Evolutionary conservation across 2,329 filamentous ascomycete species (phyloP), one percentile per base, ranked within the genome.

Genomic region (Delphinella strobiligena): DNA sequence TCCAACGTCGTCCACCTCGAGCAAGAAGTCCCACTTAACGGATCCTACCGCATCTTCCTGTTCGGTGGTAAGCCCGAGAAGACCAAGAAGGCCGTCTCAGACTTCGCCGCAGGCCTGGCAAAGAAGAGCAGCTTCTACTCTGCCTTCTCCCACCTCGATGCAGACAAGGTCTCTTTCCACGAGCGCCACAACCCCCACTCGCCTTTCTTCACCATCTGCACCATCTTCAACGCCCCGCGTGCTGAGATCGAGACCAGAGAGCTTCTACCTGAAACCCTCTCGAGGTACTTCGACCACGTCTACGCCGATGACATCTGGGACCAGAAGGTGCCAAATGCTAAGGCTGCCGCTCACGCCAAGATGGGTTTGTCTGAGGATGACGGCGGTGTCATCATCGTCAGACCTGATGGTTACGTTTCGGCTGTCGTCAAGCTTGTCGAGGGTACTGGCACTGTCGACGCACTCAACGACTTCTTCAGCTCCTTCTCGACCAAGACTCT

Each of bases 1-100:
- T 82, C 87, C 55, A 94, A 94, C 60, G 78, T 85, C 4, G 86
- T 93, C 1, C 83, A 93, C 51, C 71, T 94, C 8, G 88, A 94
- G 62, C 87, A 94, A 60, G 83, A 93, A 54, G 73, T 94, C 22
- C 87, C 87, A 0, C 68, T 88, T 43, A 94, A 94, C 60, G 87
- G 87, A 32, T 80, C 86, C 2, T 94, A 88, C 69, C 75, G 87
- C 41, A 70, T 94, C 45, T 93, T 87, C 57, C 61, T 94, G 46
- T 93, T 93, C 57, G 86, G 75, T n/a, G 88, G 88, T 41, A 68
- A 70, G 31, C 76, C 76, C 7, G 54, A 64, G 5, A 66, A 68
- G 34, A 80, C 76, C 10, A 66, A 68, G 31, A 61, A 62, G 35
- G 83, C 87, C 0, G 66, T 94, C 16, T 55, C 65, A 14, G 84